A percentile compares a stretch with the other conserved stretches of the same genome.
phyloP scores from a whole-genome alignment of 208 protist species.

The Acanthamoeba pearcei region DNA sequence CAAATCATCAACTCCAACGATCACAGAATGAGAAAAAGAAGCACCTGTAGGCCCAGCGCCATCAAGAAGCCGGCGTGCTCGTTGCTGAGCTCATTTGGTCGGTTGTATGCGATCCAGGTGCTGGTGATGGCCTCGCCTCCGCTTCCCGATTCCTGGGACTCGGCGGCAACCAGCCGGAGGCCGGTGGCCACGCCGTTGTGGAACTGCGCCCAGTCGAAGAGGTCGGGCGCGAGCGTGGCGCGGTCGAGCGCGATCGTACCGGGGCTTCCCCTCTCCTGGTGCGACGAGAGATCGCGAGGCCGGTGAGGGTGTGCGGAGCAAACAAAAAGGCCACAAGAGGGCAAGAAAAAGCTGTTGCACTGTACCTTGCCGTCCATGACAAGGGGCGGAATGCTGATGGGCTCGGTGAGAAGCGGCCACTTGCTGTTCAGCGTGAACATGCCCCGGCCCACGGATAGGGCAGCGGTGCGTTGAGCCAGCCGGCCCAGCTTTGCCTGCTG shows the following conservation, averaged over 20 bases:
- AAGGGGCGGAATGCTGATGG: conserved; percentile 86
- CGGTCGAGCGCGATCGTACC: conserved; percentile 70
- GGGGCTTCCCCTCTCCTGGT: conserved; percentile 18
- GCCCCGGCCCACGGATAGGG: conserved; percentile 88
- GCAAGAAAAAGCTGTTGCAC: conserved; percentile 59
- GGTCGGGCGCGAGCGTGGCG: neutral
- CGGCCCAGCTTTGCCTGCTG: conserved; percentile 82
- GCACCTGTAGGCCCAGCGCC: conserved; percentile 87
- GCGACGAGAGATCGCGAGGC: conserved; percentile 12
- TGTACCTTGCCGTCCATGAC: conserved; percentile 80
- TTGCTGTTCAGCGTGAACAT: conserved; percentile 88
- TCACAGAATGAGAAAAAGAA: neutral
- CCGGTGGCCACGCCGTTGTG: conserved; percentile 91
- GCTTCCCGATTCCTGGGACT: neutral
- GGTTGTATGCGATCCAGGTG: conserved; percentile 91
- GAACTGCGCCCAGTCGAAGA: conserved; percentile 89
- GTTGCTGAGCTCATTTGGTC: conserved; percentile 78
- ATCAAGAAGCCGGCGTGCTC: conserved; percentile 89
- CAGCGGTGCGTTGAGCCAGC: conserved; percentile 82
- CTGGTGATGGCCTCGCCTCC: conserved; percentile 78
- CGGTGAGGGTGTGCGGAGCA: conserved; percentile 47
- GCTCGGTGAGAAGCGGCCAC: conserved; percentile 82
- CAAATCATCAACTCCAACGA: neutral
- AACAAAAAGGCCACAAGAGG: neutral
- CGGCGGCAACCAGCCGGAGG: conserved; percentile 78